phyloP scores from a whole-genome alignment of 2,329 filamentous ascomycete genomes.

The Pestalotiopsis sp. region DNA sequence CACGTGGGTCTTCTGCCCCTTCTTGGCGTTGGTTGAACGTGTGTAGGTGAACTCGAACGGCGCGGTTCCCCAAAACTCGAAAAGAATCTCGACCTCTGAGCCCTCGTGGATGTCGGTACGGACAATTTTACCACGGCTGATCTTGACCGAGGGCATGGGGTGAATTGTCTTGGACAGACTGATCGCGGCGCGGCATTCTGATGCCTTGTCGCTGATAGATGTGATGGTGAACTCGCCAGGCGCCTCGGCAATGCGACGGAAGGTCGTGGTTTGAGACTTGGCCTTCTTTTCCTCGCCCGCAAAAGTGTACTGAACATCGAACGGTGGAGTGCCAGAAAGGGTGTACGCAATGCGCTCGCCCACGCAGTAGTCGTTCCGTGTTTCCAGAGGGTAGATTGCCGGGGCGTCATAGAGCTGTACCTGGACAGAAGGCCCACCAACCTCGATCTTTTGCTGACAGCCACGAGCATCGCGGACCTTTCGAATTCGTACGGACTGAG shows the following conservation, averaged over 20 bases:
- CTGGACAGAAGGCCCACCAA: constrained; percentile 75
- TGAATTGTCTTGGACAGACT: constrained; percentile 84
- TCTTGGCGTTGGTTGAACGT: constrained; percentile 81
- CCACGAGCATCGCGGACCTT: constrained; percentile 86
- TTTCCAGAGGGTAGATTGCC: constrained; percentile 85
- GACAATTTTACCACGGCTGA: constrained; percentile 80
- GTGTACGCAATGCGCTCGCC: constrained; percentile 94
- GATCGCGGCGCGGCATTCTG: constrained; percentile 81
- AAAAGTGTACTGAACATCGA: constrained; percentile 92
- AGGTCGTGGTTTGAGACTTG: constrained; percentile 76
- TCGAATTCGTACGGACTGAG: constrained; percentile 85
- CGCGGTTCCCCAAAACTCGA: constrained; percentile 93
- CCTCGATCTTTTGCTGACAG: constrained; percentile 78
- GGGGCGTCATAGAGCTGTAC: constrained; percentile 93
- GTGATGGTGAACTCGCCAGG: constrained; percentile 89
- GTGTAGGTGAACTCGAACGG: constrained; percentile 99
- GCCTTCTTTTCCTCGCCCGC: constrained; percentile 78
- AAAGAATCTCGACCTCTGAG: constrained; percentile 88
- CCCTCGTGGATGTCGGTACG: constrained; percentile 96
- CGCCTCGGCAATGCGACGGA: constrained; percentile 90
- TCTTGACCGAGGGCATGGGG: constrained; percentile 86
- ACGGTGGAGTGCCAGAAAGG: constrained; percentile 86
- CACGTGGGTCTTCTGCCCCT: constrained; percentile 76
- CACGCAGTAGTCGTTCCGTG: constrained; percentile 87
- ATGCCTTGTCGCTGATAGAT: constrained; percentile 83